Conservation (phyloP, 768 basidiomycete genomes). For the Tulasnella sp. region DNA sequence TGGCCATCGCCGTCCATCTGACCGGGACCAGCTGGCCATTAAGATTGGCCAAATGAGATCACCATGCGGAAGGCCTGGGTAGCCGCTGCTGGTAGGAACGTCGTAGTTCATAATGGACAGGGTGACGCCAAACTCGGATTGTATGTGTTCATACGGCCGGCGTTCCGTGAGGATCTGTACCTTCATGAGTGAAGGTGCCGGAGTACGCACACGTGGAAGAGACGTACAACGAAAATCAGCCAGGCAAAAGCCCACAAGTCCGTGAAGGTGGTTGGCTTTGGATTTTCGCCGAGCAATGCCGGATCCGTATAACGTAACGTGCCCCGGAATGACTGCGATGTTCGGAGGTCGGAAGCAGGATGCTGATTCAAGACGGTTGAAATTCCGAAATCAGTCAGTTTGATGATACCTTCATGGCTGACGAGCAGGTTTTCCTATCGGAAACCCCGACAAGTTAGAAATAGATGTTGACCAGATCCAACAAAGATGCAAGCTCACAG, state of each 20-base stretch:
- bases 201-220: neutral
- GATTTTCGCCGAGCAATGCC: neutral
- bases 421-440: conserved; percentile 1
- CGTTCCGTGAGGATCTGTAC: neutral
- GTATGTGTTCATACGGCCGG: neutral
- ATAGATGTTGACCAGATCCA: neutral
- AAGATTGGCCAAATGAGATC: neutral
- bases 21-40: neutral
- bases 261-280: neutral
- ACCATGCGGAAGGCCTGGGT: neutral
- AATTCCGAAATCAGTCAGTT: neutral
- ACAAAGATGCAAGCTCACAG: neutral
- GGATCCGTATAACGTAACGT: neutral
- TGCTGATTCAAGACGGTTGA: neutral
- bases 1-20: neutral
- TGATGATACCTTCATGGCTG: neutral
- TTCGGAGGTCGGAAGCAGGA: neutral
- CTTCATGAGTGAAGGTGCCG: neutral
- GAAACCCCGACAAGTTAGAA: too few relatives aligned
- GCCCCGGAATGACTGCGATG: neutral
- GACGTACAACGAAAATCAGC: neutral
- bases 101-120: neutral
- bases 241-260: neutral
- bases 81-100: neutral
- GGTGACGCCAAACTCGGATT: neutral